Evolutionary conservation across 164 flowering plant genomes (phyloP).

Genomic region (Macadamia tetraphylla): DNA sequence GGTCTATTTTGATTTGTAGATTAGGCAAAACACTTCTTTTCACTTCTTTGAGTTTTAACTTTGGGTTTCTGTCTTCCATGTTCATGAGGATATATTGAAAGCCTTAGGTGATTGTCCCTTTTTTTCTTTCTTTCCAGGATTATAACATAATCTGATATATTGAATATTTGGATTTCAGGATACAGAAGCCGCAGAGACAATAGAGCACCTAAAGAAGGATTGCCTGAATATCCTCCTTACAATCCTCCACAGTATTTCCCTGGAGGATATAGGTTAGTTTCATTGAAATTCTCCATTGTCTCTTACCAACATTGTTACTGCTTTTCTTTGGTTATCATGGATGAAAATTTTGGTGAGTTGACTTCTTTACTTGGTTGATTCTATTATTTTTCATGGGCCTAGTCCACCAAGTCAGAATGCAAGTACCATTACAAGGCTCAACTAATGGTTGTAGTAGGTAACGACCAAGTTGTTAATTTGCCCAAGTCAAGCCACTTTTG

Average conservation of each 20-base stretch:
- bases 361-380: neutral
- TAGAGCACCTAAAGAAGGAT: slow-evolving; percentile 37
- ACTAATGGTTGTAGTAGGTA: too few species aligned
- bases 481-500: too few species aligned
- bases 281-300: neutral
- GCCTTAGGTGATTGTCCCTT: neutral
- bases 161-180: slow-evolving; percentile 30
- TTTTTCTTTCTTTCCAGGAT: too few species aligned
- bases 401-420: neutral
- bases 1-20: too few species aligned
- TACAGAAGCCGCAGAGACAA: slow-evolving; percentile 31
- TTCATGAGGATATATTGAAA: neutral
- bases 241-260: slow-evolving; percentile 37
- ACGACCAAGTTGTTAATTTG: too few species aligned
- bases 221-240: slow-evolving; percentile 47
- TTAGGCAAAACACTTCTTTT: too few species aligned
- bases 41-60: too few species aligned
- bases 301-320: neutral
- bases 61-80: too few species aligned
- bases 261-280: slow-evolving; percentile 40
- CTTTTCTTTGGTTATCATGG: neutral
- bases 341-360: neutral
- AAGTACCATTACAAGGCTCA: neutral
- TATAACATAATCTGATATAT: neutral
- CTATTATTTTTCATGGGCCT: neutral